These are phyloP conservation scores for Claviceps sorghi DNA, from an alignment of 2,329 filamentous ascomycete species.

Conservation along the genomic window DNA sequence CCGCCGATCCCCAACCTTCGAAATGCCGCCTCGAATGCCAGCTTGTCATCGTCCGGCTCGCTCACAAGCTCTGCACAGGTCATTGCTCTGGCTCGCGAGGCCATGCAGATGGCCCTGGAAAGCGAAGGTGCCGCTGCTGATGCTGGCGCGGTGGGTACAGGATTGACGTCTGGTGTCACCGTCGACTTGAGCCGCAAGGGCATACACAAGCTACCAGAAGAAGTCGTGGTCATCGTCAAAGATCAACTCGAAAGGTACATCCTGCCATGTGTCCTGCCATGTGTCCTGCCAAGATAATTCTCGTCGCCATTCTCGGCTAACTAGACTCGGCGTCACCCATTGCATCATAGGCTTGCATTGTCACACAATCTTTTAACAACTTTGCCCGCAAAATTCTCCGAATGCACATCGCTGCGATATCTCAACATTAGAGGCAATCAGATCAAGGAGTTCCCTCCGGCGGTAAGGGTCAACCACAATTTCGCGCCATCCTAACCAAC, in stretches of 20 bases:
- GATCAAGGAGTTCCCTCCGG: conserved; percentile 47
- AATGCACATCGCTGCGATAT: conserved; percentile 65
- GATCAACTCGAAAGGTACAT: conserved; percentile 56
- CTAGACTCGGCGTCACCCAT: background rate
- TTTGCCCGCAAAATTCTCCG: conserved; percentile 57
- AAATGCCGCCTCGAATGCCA: conserved; percentile 31
- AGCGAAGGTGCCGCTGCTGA: conserved; percentile 52
- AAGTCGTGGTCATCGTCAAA: conserved; percentile 62
- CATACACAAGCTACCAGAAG: conserved; percentile 56
- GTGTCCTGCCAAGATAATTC: background rate
- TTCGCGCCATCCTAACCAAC: conserved; percentile 5
- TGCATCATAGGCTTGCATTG: conserved; percentile 48
- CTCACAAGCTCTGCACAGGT: conserved; percentile 46
- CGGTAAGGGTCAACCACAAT: conserved; percentile 25
- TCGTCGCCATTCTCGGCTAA: conserved; percentile 1
- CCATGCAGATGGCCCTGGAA: conserved; percentile 51
- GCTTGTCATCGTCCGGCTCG: conserved; percentile 33
- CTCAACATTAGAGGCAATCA: conserved; percentile 67
- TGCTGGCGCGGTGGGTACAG: conserved; percentile 41
- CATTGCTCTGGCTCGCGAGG: conserved; percentile 48
- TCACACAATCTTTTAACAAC: conserved; percentile 64
- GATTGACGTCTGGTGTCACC: conserved; percentile 56
- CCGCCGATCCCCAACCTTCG: conserved; percentile 33
- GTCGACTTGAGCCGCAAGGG: conserved; percentile 65
- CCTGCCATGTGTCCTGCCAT: background rate